These are phyloP conservation scores for Vitis hybrid DNA, from an alignment of 177 flowering plant genomes.

Conservation along the genomic window DNA sequence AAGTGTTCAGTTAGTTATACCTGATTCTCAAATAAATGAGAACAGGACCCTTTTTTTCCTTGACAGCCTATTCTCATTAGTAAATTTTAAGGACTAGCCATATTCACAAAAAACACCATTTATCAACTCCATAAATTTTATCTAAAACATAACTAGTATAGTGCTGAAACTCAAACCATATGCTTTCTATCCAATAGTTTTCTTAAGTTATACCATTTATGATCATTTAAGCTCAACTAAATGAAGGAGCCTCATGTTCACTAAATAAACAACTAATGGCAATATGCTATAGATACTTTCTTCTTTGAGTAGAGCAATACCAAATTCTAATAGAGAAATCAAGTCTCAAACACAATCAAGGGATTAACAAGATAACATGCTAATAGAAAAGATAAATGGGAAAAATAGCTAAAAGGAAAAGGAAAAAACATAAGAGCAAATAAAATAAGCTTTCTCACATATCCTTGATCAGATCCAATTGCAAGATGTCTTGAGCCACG, in stretches of 20 bases:
- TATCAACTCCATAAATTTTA: not conserved
- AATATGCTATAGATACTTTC: not conserved
- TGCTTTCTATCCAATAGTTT: not conserved
- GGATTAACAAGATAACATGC: not conserved
- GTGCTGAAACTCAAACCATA: not conserved
- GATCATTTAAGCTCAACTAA: not conserved
- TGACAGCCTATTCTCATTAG: not conserved
- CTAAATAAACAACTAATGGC: not conserved
- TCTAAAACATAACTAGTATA: not conserved
- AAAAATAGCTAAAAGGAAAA: not conserved
- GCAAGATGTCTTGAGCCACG: constrained; percentile 51
- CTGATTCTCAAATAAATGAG: not conserved
- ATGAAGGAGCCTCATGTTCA: not conserved
- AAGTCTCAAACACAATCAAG: not conserved
- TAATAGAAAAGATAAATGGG: not conserved
- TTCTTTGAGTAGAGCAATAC: no score
- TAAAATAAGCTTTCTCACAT: constrained; percentile 45
- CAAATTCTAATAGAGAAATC: not conserved
- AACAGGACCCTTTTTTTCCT: not conserved
- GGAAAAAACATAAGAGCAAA: not conserved
- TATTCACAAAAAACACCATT: not conserved
- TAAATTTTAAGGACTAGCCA: not conserved
- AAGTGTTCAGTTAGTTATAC: not conserved
- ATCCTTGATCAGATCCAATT: constrained; percentile 90
- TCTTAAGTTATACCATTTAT: not conserved